Conservation (phyloP, 2,329 filamentous ascomycete species). For the Aspergillus niger region DNA sequence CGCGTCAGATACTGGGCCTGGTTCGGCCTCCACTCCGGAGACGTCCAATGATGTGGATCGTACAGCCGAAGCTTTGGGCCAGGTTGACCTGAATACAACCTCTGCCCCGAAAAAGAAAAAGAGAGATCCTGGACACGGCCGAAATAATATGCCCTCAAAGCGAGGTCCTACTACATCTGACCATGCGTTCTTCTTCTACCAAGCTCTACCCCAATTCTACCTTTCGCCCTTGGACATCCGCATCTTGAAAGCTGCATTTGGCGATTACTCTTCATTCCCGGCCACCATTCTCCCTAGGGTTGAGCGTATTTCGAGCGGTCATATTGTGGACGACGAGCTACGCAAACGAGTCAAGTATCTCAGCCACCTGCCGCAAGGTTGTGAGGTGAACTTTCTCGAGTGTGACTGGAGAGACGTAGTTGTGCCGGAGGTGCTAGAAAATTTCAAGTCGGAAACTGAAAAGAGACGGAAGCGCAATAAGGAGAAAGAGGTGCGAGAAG, state of each 20-base stretch:
- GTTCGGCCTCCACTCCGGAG: conserved; percentile 13
- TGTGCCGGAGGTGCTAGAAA: conserved; percentile 69
- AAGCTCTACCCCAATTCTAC: conserved; percentile 83
- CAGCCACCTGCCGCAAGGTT: conserved; percentile 83
- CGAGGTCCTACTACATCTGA: conserved; percentile 51
- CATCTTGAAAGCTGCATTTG: conserved; percentile 86
- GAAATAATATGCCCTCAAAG: conserved; percentile 11
- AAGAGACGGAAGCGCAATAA: conserved; percentile 72
- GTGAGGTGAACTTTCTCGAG: conserved; percentile 85
- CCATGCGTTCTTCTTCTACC: conserved; percentile 78
- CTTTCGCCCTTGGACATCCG: conserved; percentile 88
- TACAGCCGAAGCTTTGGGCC: conserved; percentile 29
- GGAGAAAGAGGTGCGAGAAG: conserved; percentile 83
- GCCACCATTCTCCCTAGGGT: conserved; percentile 83
- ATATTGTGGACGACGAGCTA: conserved; percentile 81
- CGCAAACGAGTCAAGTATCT: conserved; percentile 85
- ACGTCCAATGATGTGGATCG: conserved; percentile 24
- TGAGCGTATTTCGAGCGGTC: conserved; percentile 84
- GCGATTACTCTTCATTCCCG: conserved; percentile 77
- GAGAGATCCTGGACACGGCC: conserved; percentile 20
- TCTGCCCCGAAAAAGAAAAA: conserved; percentile 27
- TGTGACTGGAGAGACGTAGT: conserved; percentile 96
- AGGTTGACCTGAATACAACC: conserved; percentile 22
- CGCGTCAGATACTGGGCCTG: conserved; percentile 13
- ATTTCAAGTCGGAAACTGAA: conserved; percentile 76